Conservation (phyloP, 768 basidiomycete genomes). For the Mycena belliarum region DNA sequence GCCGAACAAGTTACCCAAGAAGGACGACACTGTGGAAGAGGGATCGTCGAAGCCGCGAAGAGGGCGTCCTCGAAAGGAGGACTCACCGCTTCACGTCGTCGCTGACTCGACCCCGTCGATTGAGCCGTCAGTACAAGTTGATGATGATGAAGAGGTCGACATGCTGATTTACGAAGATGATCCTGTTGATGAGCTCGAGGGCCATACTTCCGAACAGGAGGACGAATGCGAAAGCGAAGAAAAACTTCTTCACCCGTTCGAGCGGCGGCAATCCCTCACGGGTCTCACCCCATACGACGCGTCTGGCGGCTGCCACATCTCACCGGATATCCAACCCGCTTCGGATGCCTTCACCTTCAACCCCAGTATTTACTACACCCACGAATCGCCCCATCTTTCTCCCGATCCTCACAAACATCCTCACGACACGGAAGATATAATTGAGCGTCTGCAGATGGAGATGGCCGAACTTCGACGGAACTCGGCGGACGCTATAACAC, state of each 20-base stretch:
- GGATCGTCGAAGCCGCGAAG: constrained; percentile 9
- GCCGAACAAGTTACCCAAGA: constrained; percentile 41
- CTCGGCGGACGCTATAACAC: constrained; percentile 66
- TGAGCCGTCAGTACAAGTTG: constrained; percentile 28
- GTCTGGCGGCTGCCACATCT: constrained; percentile 17
- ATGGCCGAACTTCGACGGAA: constrained; percentile 63
- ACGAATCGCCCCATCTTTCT: background rate
- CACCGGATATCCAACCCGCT: background rate
- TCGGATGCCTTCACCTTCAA: background rate
- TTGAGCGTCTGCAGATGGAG: constrained; percentile 69
- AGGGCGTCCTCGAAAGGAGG: constrained; percentile 24
- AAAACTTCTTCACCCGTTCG: constrained; percentile 47
- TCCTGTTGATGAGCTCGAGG: constrained; percentile 35
- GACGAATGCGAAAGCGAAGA: constrained; percentile 73
- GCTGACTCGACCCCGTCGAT: constrained; percentile 1
- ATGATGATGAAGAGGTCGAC: constrained; percentile 43
- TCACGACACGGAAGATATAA: constrained; percentile 38
- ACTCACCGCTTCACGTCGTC: constrained; percentile 1
- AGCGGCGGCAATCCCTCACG: constrained; percentile 40
- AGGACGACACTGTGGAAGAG: constrained; percentile 10
- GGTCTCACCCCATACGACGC: constrained; percentile 36
- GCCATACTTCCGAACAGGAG: constrained; percentile 37
- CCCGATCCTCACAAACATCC: background rate
- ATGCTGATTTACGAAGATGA: constrained; percentile 27
- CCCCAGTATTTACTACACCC: too few species aligned